phyloP scores from a whole-genome alignment of 352 stramenopile genomes.

The Phytophthora cactorum region DNA sequence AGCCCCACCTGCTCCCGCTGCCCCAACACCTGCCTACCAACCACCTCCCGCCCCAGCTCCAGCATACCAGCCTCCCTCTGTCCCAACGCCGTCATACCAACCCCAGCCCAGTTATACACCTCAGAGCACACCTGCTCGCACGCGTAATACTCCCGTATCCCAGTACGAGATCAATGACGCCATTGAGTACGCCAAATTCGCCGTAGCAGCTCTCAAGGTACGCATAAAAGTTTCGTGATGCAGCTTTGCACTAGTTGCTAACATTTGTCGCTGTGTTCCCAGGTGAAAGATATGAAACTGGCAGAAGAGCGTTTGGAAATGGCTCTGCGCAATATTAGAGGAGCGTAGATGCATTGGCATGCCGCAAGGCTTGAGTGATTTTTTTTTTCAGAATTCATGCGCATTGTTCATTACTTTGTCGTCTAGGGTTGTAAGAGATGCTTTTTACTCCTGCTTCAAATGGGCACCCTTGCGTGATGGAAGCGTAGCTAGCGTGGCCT shows the following conservation, averaged over 20 bases:
- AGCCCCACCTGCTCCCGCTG: conserved; percentile 2
- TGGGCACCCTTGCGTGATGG: conserved; percentile 75
- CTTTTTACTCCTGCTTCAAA: conserved; percentile 45
- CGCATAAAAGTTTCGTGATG: not conserved
- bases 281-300: conserved; percentile 87
- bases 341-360: conserved; percentile 26
- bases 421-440: conserved; percentile 21
- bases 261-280: conserved; percentile 1
- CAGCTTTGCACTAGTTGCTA: not conserved
- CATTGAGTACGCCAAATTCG: conserved; percentile 86
- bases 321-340: conserved; percentile 74
- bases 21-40: conserved; percentile 29
- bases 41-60: conserved; percentile 15
- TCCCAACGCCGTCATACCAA: conserved; percentile 24
- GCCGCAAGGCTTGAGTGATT: not conserved
- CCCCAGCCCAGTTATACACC: conserved; percentile 22
- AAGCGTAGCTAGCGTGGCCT: conserved; percentile 71
- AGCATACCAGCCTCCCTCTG: conserved; percentile 17
- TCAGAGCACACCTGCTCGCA: conserved; percentile 31
- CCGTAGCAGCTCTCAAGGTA: conserved; percentile 82
- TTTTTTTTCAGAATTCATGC: conserved; percentile 10
- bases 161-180: conserved; percentile 85
- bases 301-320: conserved; percentile 80
- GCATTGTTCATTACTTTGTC: conserved; percentile 16
- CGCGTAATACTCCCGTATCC: conserved; percentile 49